Conservation (phyloP, 2,329 filamentous ascomycete species). For the Calonectria fujianensis region DNA sequence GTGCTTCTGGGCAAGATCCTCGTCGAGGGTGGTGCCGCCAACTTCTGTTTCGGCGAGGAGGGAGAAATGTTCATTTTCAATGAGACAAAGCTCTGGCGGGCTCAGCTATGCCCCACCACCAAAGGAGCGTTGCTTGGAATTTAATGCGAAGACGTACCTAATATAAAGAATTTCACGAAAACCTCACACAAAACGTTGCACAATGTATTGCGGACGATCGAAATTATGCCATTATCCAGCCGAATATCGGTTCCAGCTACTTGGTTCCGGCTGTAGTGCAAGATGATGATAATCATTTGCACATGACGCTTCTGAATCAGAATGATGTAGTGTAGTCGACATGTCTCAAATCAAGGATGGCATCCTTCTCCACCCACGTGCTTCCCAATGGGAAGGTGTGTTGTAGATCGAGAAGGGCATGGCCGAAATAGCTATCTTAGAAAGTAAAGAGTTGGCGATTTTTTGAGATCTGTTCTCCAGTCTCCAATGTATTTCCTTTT, state of each 20-base stretch:
- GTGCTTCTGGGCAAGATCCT: conserved; percentile 67
- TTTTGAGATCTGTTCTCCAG: background rate
- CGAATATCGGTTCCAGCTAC: background rate
- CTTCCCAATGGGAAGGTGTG: background rate
- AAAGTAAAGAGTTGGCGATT: background rate
- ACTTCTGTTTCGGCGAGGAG: conserved; percentile 68
- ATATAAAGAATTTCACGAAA: background rate
- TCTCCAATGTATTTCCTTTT: background rate
- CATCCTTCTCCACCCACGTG: background rate
- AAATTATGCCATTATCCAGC: background rate
- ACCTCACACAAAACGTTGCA: background rate
- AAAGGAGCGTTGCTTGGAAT: conserved; percentile 50
- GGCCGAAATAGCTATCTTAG: background rate
- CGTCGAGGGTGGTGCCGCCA: conserved; percentile 64
- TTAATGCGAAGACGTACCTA: conserved; percentile 19
- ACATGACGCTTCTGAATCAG: background rate
- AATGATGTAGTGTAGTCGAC: background rate
- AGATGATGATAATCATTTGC: background rate
- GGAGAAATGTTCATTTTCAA: conserved; percentile 69
- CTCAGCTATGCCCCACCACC: conserved; percentile 44
- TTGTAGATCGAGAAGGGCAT: background rate
- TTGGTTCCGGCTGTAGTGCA: background rate
- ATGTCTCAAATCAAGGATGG: background rate
- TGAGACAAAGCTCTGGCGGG: conserved; percentile 65
- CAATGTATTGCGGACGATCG: background rate